These are phyloP conservation scores for Diutina pseudorugosa DNA, from an alignment of 1,139 yeast genomes.

Conservation along the genomic window DNA sequence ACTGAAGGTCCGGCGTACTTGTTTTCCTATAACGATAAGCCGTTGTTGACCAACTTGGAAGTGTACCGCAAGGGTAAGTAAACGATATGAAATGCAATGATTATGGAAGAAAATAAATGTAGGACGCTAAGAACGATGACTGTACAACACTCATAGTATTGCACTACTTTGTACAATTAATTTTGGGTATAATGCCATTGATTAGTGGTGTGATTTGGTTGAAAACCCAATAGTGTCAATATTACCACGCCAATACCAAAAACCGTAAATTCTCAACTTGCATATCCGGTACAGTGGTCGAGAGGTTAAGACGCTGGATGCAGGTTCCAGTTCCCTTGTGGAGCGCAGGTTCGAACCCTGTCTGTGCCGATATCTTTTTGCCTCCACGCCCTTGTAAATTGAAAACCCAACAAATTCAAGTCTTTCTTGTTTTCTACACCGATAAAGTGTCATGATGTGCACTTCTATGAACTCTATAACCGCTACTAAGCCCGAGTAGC, in stretches of 20 bases:
- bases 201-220: too few relatives aligned
- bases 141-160: too few relatives aligned
- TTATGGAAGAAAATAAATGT: too few relatives aligned
- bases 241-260: too few relatives aligned
- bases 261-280: not conserved
- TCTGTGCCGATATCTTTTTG: conserved; percentile 4
- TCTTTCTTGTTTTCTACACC: not conserved
- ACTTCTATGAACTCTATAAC: not conserved
- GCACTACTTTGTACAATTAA: too few relatives aligned
- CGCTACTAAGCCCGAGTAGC: not conserved
- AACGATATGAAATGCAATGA: not conserved
- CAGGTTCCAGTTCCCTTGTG: conserved; percentile 3
- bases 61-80: conserved; percentile 1
- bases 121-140: too few relatives aligned
- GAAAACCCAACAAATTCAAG: too few relatives aligned
- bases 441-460: not conserved
- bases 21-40: not conserved
- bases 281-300: conserved; percentile 2
- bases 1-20: not conserved
- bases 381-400: too few relatives aligned
- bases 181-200: too few relatives aligned
- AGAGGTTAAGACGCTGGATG: conserved; percentile 4
- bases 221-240: too few relatives aligned
- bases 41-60: conserved; percentile 3
- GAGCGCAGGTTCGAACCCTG: conserved; percentile 4